These are phyloP conservation scores for Dunaliella salina DNA, from an alignment of 163 green algal species.

Conservation along the genomic window DNA sequence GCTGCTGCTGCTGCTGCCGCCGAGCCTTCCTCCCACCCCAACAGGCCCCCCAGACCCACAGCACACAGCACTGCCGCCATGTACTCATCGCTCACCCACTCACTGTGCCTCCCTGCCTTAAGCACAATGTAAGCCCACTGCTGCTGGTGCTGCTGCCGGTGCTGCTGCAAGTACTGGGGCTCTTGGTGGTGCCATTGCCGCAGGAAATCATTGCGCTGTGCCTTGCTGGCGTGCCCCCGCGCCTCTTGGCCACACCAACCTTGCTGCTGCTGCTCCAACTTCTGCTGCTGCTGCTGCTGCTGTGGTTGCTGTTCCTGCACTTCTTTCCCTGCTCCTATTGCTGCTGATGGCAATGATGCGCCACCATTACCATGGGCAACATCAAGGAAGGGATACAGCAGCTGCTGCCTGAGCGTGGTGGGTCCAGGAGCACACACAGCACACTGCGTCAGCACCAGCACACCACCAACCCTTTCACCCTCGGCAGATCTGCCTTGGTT, in stretches of 20 bases:
- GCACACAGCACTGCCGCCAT: neutral
- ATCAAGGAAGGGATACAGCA: neutral
- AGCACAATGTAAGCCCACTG: neutral
- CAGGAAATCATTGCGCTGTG: neutral
- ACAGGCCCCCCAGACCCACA: neutral
- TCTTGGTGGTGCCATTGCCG: neutral
- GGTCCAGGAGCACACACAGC: neutral
- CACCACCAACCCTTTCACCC: neutral
- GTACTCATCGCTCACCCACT: neutral
- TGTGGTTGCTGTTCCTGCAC: no score
- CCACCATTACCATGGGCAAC: no score
- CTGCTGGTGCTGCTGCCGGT: neutral
- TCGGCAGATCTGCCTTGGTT: neutral
- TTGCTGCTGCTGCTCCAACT: no score
- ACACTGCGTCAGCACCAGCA: neutral
- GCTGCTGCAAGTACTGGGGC: neutral
- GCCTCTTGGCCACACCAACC: no score
- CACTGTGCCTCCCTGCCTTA: neutral
- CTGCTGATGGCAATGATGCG: no score
- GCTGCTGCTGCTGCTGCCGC: neutral
- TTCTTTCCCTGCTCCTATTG: no score
- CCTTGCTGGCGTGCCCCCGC: neutral
- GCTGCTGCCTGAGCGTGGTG: neutral
- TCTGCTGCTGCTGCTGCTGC: no score
- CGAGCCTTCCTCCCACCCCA: neutral